phyloP scores from a whole-genome alignment of 148 eudicot species.

The Amaranthus palmeri region DNA sequence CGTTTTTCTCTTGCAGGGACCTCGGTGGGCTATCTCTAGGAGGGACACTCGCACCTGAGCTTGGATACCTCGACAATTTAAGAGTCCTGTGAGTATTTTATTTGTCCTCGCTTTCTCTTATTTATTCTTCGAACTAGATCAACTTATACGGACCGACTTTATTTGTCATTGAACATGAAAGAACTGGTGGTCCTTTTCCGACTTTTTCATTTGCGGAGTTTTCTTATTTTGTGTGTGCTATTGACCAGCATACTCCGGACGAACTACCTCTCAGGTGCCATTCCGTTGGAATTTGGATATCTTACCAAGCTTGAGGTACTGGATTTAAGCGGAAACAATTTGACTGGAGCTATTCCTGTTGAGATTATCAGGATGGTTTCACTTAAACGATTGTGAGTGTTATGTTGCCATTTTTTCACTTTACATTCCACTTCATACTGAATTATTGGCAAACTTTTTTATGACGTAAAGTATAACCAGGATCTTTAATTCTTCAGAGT shows the following conservation, averaged over 20 bases:
- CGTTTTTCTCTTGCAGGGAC: constrained; percentile 31
- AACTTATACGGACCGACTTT: background rate
- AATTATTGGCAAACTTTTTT: background rate
- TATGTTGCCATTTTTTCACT: background rate
- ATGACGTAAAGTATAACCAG: background rate
- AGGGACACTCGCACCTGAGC: constrained; percentile 58
- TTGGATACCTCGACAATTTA: constrained; percentile 60
- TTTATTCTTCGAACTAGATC: background rate
- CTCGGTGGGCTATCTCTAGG: constrained; percentile 56
- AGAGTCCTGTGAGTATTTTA: constrained; percentile 58
- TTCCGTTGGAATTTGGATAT: constrained; percentile 64
- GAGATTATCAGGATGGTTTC: constrained; percentile 55
- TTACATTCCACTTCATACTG: too few species aligned
- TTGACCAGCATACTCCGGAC: constrained; percentile 54
- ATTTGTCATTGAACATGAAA: background rate
- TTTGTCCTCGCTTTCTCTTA: background rate
- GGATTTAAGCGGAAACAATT: constrained; percentile 75
- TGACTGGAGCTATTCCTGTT: constrained; percentile 67
- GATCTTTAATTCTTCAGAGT: constrained; percentile 41
- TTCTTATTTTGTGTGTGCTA: constrained; percentile 21
- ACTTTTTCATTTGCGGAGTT: background rate
- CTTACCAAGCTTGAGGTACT: constrained; percentile 64
- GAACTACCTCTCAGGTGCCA: constrained; percentile 66
- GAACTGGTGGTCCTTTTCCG: background rate
- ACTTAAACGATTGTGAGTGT: constrained; percentile 66